A percentile compares a stretch with the other conserved stretches of the same genome.
These are phyloP conservation scores for Zygnema cylindricum DNA, from an alignment of 139 green algal genomes.

Conservation along the genomic window DNA sequence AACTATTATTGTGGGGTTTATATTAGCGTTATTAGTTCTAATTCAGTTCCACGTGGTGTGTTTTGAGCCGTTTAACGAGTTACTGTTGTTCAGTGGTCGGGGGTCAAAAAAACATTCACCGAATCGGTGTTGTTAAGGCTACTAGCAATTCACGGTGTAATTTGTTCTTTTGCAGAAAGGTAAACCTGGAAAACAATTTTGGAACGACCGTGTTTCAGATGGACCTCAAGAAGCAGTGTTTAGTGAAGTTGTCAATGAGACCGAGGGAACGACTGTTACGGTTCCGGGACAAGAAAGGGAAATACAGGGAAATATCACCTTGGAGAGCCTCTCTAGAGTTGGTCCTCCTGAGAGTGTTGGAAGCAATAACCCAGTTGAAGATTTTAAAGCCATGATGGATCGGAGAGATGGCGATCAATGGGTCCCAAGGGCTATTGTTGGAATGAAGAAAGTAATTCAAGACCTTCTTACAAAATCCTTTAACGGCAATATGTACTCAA, in stretches of 20 bases:
- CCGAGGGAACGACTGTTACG: neutral
- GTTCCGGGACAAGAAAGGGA: neutral
- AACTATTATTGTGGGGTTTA: no score
- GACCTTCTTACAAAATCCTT: slow-evolving; percentile 3
- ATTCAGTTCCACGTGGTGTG: no score
- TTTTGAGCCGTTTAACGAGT: no score
- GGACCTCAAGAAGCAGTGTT: neutral
- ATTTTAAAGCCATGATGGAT: slow-evolving; percentile 27
- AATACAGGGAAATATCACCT: neutral
- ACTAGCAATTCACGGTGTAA: no score
- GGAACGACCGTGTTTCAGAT: slow-evolving; percentile 1
- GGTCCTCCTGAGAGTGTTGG: neutral
- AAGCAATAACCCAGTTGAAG: neutral
- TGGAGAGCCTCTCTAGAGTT: neutral
- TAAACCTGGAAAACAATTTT: neutral
- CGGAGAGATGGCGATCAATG: slow-evolving; percentile 1
- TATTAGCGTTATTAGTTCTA: no score
- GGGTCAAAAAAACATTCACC: no score
- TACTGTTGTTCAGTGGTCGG: no score
- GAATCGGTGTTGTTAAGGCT: no score
- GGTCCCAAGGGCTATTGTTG: slow-evolving; percentile 7
- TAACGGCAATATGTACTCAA: slow-evolving; percentile 23
- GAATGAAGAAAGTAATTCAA: slow-evolving; percentile 23
- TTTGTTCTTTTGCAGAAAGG: slow-evolving; percentile 9
- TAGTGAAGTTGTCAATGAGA: neutral